Conservation (phyloP, 192 early-diverging fungal genomes). For the Linnemannia zychae region DNA sequence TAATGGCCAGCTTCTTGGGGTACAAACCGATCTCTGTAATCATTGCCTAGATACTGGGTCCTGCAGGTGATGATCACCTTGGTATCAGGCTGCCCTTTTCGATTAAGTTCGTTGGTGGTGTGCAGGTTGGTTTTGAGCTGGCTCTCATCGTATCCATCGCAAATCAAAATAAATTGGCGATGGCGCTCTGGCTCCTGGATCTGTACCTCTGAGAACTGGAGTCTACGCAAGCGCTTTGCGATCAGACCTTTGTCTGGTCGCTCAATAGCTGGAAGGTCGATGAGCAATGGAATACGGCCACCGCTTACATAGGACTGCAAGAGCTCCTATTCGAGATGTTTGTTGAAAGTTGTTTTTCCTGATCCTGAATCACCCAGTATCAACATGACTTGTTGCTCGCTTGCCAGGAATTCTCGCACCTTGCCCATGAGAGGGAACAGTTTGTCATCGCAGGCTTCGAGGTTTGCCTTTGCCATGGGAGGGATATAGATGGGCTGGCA, state of each 20-base stretch:
- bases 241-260: neutral
- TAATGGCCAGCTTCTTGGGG: neutral
- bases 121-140: no score
- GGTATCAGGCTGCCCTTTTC: neutral
- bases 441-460: no score
- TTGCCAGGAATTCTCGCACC: no score
- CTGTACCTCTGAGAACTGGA: neutral
- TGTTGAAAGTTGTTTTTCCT: no score
- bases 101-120: neutral
- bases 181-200: neutral
- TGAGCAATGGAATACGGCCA: conserved; percentile 1
- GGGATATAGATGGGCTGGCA: no score
- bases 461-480: no score
- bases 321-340: neutral
- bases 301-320: neutral
- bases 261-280: neutral
- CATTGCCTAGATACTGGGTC: neutral
- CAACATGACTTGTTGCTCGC: no score
- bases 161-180: neutral
- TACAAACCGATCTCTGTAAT: neutral
- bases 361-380: no score
- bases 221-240: neutral
- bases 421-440: no score
- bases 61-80: neutral
- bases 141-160: no score